phyloP scores from a whole-genome alignment of 345 rosid species.

The thale cress (Arabidopsis thaliana) region TAIR10.1 NC_003076.8:2224501-2225000 shows the following conservation, averaged over 20 bases:
- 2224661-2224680: not conserved
- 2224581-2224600: constrained; percentile 30
- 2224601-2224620: constrained; percentile 26
- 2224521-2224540: constrained; percentile 1
- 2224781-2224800: constrained; percentile 33
- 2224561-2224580: constrained; percentile 3
- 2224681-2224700: not conserved
- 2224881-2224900: constrained; percentile 28
- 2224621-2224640: constrained; percentile 30
- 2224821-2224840: not conserved
- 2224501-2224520: constrained; percentile 20
- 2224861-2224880: constrained; percentile 9
- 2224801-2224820: constrained; percentile 19
- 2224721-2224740: constrained; percentile 23
- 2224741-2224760: constrained; percentile 29
- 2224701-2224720: not conserved
- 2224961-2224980: constrained; percentile 32
- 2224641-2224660: not conserved
- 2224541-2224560: constrained; percentile 24
- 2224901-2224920: constrained; percentile 30
- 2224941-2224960: constrained; percentile 40
- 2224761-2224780: constrained; percentile 24
- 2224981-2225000: not conserved
- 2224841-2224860: not conserved
- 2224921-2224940: constrained; percentile 32